Conservation (phyloP, 2,329 filamentous ascomycete genomes). For the Xylaria polymorpha region DNA sequence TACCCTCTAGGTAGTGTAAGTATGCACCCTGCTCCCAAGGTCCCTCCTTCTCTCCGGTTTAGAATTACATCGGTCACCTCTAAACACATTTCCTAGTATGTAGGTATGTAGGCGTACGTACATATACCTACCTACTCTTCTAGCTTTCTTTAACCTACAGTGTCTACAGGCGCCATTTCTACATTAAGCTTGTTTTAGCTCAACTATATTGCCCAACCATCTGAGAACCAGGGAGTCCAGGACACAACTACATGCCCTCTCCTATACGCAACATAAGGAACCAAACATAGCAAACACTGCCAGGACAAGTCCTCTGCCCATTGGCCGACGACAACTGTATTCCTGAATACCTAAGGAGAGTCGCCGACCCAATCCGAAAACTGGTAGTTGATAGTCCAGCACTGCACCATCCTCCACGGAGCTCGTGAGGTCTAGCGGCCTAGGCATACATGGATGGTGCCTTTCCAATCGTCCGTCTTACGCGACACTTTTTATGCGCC, state of each 20-base stretch:
- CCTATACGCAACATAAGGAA: background rate
- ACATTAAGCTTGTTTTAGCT: background rate
- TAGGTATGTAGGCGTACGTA: too few species aligned
- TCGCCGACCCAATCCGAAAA: background rate
- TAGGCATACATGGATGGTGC: background rate
- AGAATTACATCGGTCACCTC: background rate
- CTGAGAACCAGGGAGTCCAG: background rate
- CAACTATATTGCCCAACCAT: background rate
- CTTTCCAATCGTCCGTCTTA: background rate
- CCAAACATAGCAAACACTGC: background rate
- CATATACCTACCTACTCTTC: background rate
- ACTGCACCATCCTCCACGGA: background rate
- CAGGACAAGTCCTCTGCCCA: background rate
- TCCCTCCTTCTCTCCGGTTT: conserved; percentile 12
- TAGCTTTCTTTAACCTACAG: background rate
- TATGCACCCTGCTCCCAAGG: background rate
- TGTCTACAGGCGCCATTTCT: too few species aligned
- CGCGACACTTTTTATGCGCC: background rate
- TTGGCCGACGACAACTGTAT: background rate
- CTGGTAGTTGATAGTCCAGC: background rate
- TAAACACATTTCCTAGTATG: background rate
- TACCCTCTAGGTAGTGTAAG: too few species aligned
- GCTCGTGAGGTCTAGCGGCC: background rate
- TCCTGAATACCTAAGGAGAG: background rate
- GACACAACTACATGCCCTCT: background rate